A percentile compares a stretch with the other conserved stretches of the same genome.
Evolutionary conservation across 768 basidiomycete genomes (phyloP).

Genomic region (Tulasnella calospora): DNA sequence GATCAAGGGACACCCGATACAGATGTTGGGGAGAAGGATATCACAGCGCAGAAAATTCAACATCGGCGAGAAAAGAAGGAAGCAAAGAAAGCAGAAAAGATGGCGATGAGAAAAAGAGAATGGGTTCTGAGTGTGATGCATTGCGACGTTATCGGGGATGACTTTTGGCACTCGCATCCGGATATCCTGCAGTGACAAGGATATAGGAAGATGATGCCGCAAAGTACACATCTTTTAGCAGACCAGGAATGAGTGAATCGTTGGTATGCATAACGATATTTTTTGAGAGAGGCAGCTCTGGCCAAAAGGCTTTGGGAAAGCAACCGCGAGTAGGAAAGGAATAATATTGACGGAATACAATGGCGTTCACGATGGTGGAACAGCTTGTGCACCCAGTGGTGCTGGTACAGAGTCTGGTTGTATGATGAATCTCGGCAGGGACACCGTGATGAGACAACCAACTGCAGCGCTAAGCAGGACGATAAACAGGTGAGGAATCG

Average conservation of each 20-base stretch:
- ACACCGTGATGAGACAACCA: background rate
- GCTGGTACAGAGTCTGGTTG: background rate
- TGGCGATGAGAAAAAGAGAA: slow-evolving; percentile 27
- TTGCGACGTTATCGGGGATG: slow-evolving; percentile 76
- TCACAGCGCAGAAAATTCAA: slow-evolving; percentile 30
- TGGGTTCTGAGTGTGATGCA: slow-evolving; percentile 53
- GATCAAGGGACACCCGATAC: background rate
- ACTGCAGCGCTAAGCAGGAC: slow-evolving; percentile 9
- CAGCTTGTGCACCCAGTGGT: background rate
- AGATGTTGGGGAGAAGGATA: slow-evolving; percentile 18
- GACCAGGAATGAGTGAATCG: background rate
- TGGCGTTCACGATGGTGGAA: background rate
- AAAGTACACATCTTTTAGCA: background rate
- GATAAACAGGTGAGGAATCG: background rate
- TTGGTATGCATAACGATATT: background rate
- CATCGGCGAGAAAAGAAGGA: slow-evolving; percentile 32
- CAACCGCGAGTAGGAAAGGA: background rate
- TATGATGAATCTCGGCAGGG: slow-evolving; percentile 8
- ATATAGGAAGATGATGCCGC: background rate
- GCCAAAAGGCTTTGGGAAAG: no score
- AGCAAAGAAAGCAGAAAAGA: slow-evolving; percentile 40
- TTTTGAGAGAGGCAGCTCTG: background rate
- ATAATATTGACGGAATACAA: background rate
- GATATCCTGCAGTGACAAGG: slow-evolving; percentile 41
- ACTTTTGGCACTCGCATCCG: slow-evolving; percentile 68